Evolutionary conservation across 257 asterid species (phyloP), one percentile per base, ranked within the genome.

Genomic region (Voacanga thouarsii): DNA sequence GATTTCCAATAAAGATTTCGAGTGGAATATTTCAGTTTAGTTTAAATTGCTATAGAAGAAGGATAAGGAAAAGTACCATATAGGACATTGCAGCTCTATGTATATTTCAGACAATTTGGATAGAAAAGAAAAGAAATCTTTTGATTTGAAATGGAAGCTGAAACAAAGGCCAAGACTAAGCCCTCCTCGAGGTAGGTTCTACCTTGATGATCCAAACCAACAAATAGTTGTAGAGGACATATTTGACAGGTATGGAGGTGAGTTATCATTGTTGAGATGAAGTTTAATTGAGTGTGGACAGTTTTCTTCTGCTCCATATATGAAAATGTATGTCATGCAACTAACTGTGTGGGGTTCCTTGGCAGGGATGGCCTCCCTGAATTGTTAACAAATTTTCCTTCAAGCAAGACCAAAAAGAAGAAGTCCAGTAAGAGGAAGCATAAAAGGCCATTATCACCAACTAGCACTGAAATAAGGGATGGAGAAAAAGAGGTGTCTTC

Each of bases 211-310:
- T 77, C 97, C 99, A 72, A 95, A 93, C 86, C 99, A 95, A 84
- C 99, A 95, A 88, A 95, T 95, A 82, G 99, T 95, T 82, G 98
- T 97, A 8, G 99, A 91, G 83, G 98, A 95, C 87, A 91, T 95
- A 76, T 95, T 92, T 78, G 99, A 95, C 70, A 98, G 92, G 83
- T 95, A 95, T 77, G 99, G 99, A 95, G 99, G 99, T 95, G 66
- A 71, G 49, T 8, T 61, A 15, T 66, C 59, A 47, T 65, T 65
- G 51, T 4, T 33, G 23, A 16, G 41, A 0, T 39, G 1, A 60
- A 51, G 26, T 56, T 61, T 73, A 39, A 28, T 47, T 74, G 72
- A 67, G 37, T 24, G 7, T 51, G 72, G 41, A 41, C 41, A 41
- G 10, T 10, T 49, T 41, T 9, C 53, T 72, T 72, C 2, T 39